Conservation (phyloP, 2,329 filamentous ascomycete genomes). For the Monilinia laxa region DNA sequence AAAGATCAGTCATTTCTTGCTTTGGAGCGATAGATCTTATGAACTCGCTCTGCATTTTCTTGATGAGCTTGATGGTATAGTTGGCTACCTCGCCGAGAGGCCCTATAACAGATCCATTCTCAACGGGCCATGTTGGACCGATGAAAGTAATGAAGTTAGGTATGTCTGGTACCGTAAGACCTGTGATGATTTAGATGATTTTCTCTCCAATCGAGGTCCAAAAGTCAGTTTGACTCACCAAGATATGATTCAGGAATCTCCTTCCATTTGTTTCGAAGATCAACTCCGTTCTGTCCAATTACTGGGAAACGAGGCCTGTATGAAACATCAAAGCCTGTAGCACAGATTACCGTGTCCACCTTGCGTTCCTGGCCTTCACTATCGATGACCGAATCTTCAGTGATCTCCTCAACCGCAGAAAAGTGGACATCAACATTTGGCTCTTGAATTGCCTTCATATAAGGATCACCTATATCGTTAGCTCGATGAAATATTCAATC, state of each 20-base stretch:
- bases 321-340: slow-evolving; percentile 41
- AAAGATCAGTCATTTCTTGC: slow-evolving; percentile 50
- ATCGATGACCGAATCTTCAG: slow-evolving; percentile 47
- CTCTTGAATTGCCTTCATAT: slow-evolving; percentile 51
- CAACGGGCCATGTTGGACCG: slow-evolving; percentile 35
- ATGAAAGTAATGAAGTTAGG: slow-evolving; percentile 37
- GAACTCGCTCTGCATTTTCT: slow-evolving; percentile 47
- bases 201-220: neutral
- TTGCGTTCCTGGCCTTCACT: slow-evolving; percentile 40
- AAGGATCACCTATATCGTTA: slow-evolving; percentile 46
- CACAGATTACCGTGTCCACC: slow-evolving; percentile 43
- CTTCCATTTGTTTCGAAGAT: slow-evolving; percentile 39
- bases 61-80: slow-evolving; percentile 36
- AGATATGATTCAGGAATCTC: slow-evolving; percentile 34
- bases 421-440: slow-evolving; percentile 53
- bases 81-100: slow-evolving; percentile 27
- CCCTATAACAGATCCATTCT: slow-evolving; percentile 35
- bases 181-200: slow-evolving; percentile 26
- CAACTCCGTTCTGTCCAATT: slow-evolving; percentile 32
- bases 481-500: slow-evolving; percentile 28
- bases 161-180: slow-evolving; percentile 34
- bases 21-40: slow-evolving; percentile 50
- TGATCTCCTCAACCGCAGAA: slow-evolving; percentile 47
- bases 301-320: slow-evolving; percentile 36
- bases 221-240: slow-evolving; percentile 11